phyloP scores from a whole-genome alignment of 176 grass and related monocot genomes.

The Hyparrhenia diplandra region DNA sequence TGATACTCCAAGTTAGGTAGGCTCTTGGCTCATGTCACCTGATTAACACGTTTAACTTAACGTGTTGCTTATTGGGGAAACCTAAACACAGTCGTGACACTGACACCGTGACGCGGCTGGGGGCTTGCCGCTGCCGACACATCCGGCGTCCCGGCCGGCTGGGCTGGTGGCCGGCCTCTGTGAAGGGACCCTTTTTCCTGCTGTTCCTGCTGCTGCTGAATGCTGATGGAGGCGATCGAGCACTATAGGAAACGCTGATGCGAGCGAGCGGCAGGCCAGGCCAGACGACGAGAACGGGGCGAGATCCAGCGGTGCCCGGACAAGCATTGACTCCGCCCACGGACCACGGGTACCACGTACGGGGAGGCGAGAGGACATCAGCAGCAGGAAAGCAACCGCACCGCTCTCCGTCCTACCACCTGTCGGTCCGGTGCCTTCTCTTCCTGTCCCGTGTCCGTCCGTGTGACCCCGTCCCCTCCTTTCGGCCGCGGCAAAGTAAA shows the following conservation, averaged over 20 bases:
- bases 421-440: not conserved
- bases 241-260: not conserved
- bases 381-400: not conserved
- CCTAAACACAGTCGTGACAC: not conserved
- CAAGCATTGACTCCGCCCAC: slow-evolving; percentile 6
- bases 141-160: not conserved
- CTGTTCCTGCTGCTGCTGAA: no score
- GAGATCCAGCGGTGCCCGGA: not conserved
- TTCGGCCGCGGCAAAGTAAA: not conserved
- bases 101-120: not conserved
- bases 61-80: not conserved
- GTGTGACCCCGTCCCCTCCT: not conserved
- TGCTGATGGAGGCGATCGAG: not conserved
- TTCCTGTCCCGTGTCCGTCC: not conserved
- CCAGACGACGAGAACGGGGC: not conserved
- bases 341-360: not conserved
- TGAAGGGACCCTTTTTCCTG: no score
- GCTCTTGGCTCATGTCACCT: not conserved
- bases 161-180: no score
- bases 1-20: no score
- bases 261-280: not conserved
- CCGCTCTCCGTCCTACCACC: not conserved
- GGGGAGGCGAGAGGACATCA: not conserved
- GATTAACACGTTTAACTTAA: not conserved
- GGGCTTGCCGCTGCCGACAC: not conserved